A percentile compares a stretch with the other conserved stretches of the same genome.
phyloP scores from a whole-genome alignment of 2,329 filamentous ascomycete species.

The Onygenales sp. region DNA sequence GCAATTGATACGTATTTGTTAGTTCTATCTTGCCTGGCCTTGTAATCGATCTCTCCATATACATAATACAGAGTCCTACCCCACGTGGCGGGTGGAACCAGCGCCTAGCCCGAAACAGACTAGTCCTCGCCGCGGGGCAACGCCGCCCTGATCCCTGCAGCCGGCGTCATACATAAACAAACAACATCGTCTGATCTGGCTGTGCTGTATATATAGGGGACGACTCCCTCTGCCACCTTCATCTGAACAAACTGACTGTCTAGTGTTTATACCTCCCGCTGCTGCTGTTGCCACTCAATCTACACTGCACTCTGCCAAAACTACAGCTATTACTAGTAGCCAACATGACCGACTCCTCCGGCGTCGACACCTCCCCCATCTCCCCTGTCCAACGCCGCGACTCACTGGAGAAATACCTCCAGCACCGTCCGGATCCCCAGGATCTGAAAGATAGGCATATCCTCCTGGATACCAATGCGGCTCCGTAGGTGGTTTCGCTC shows the following conservation, averaged over 20 bases:
- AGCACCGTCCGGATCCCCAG: conserved; percentile 56
- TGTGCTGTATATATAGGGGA: neutral
- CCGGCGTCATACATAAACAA: neutral
- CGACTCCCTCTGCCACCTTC: neutral
- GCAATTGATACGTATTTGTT: too few relatives aligned
- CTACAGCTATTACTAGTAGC: too few relatives aligned
- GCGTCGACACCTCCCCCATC: conserved; percentile 51
- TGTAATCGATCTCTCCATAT: too few relatives aligned
- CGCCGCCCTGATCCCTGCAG: neutral
- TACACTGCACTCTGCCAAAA: neutral
- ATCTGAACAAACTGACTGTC: neutral
- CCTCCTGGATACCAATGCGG: conserved; percentile 56
- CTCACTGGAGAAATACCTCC: conserved; percentile 63
- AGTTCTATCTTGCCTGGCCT: too few relatives aligned
- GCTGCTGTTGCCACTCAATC: neutral
- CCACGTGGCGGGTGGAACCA: neutral
- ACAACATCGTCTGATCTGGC: neutral
- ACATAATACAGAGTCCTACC: neutral
- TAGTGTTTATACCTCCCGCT: neutral
- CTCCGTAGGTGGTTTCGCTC: conserved; percentile 42
- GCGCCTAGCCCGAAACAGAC: neutral
- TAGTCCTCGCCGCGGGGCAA: neutral
- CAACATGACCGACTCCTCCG: conserved; percentile 3
- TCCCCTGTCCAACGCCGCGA: conserved; percentile 49
- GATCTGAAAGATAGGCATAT: conserved; percentile 62